Conservation (phyloP, 805 yeast genomes). For the Kazachstania kunashirensis region DNA sequence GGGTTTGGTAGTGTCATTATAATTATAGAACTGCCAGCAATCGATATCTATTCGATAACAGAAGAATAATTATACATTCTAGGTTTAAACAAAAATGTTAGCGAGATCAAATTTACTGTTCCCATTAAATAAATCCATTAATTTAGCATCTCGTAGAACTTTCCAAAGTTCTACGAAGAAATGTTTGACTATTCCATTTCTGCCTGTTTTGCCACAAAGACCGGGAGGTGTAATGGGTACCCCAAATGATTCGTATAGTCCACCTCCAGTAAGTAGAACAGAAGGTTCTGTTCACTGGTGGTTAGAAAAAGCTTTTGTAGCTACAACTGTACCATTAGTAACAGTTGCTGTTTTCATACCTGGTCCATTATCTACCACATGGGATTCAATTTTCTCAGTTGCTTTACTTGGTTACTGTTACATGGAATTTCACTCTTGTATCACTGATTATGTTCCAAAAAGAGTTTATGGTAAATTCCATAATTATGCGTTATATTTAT, state of each 20-base stretch:
- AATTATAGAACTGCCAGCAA: too few relatives aligned
- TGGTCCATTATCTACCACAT: constrained; percentile 58
- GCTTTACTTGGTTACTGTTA: constrained; percentile 67
- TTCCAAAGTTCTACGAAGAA: constrained; percentile 25
- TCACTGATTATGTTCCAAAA: constrained; percentile 82
- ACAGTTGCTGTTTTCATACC: constrained; percentile 60
- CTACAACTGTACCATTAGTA: constrained; percentile 67
- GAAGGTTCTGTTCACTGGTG: constrained; percentile 94
- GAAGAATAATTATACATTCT: neutral
- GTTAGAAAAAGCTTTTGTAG: constrained; percentile 65
- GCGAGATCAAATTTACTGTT: constrained; percentile 1
- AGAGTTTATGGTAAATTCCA: constrained; percentile 77
- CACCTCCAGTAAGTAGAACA: constrained; percentile 50
- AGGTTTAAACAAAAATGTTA: constrained; percentile 12
- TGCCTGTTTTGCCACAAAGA: constrained; percentile 64
- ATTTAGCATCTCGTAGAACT: constrained; percentile 8
- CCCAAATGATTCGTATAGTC: constrained; percentile 75
- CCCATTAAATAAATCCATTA: constrained; percentile 5
- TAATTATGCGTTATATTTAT: constrained; percentile 53
- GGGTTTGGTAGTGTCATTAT: too few relatives aligned
- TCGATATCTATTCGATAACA: too few relatives aligned
- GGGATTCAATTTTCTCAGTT: constrained; percentile 63
- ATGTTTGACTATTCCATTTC: constrained; percentile 35
- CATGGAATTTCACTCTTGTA: constrained; percentile 83
- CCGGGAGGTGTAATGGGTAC: constrained; percentile 89